Evolutionary conservation across 2,329 filamentous ascomycete genomes (phyloP).

Genomic region (Escovopsis weberi): DNA sequence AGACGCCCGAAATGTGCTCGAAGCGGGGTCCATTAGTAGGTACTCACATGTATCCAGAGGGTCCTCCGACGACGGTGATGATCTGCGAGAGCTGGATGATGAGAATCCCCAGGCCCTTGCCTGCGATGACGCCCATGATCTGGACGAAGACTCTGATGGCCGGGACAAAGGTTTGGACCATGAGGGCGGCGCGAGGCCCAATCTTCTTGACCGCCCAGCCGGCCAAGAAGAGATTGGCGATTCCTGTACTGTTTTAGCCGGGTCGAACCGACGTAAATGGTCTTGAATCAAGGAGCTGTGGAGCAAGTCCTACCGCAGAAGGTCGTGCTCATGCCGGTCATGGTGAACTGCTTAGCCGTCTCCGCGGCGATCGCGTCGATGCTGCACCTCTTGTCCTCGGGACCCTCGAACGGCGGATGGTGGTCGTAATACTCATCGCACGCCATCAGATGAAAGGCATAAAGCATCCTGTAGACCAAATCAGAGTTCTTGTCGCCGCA

Average conservation of each 20-base stretch:
- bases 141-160: constrained; percentile 49
- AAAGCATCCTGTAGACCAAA: constrained; percentile 29
- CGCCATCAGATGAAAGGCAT: constrained; percentile 57
- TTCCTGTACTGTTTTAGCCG: constrained; percentile 20
- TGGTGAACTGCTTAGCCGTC: constrained; percentile 47
- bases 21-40: too few species aligned
- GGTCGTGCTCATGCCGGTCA: constrained; percentile 53
- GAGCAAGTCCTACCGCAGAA: constrained; percentile 36
- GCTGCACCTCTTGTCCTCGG: constrained; percentile 41
- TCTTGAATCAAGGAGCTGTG: too few species aligned
- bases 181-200: constrained; percentile 47
- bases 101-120: constrained; percentile 47
- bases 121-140: constrained; percentile 47
- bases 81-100: constrained; percentile 54
- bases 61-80: constrained; percentile 54
- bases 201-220: constrained; percentile 52
- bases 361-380: constrained; percentile 47
- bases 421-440: constrained; percentile 54
- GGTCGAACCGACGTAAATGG: too few species aligned
- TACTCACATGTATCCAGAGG: constrained; percentile 48
- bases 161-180: constrained; percentile 49
- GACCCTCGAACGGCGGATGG: constrained; percentile 34
- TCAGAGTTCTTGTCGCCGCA: constrained; percentile 3
- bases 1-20: too few species aligned
- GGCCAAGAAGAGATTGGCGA: constrained; percentile 52